These are phyloP conservation scores for Leccinellum luteum DNA, from an alignment of 768 basidiomycete species.

Conservation along the genomic window DNA sequence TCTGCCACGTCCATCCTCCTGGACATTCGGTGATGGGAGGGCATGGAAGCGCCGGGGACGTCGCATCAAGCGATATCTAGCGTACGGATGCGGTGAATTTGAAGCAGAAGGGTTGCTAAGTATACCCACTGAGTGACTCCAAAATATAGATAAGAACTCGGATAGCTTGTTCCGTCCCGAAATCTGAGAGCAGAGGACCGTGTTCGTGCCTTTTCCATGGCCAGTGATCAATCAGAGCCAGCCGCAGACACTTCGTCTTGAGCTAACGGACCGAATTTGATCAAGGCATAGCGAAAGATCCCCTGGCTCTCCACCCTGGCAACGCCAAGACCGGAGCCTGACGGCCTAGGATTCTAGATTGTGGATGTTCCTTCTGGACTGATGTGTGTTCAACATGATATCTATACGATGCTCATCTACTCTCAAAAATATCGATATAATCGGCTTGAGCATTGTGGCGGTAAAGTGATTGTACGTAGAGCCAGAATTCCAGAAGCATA, in stretches of 20 bases:
- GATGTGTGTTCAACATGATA: not conserved
- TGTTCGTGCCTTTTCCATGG: not conserved
- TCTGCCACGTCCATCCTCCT: not conserved
- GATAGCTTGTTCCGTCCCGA: not conserved
- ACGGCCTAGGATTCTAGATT: not conserved
- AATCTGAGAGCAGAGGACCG: not conserved
- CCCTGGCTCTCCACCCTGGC: not conserved
- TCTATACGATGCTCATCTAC: not conserved
- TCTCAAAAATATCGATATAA: not conserved
- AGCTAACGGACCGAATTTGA: not conserved
- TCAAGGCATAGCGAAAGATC: not conserved
- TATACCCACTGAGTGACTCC: conserved; percentile 4
- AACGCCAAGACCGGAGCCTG: not conserved
- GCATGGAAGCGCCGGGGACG: conserved; percentile 11
- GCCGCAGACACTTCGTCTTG: not conserved
- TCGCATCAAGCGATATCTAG: conserved; percentile 12
- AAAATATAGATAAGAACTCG: not conserved
- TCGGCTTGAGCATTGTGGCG: not conserved
- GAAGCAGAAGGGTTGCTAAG: not conserved
- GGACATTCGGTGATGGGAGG: not conserved
- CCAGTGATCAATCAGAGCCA: not conserved
- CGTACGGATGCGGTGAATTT: not conserved
- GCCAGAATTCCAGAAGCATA: not conserved
- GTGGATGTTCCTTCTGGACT: not conserved
- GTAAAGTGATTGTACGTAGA: not conserved